Percentiles rank a stretch among this genome's conserved stretches.
Conservation (phyloP, 257 asterid genomes). For the Plectranthus barbatus region DNA sequence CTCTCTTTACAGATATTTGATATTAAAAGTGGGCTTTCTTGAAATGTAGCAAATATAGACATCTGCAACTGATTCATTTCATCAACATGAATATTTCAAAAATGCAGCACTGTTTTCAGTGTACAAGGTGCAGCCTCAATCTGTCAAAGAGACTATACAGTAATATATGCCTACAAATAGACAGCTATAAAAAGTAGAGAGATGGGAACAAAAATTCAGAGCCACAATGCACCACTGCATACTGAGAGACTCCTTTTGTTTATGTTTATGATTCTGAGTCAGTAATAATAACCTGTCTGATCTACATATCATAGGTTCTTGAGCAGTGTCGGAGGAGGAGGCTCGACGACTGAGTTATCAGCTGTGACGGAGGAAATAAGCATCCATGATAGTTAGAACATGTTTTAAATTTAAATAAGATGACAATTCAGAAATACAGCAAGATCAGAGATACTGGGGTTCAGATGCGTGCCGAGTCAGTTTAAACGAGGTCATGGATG, state of each 20-base stretch:
- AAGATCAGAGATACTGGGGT: not conserved
- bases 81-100: too few relatives aligned
- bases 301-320: too few relatives aligned
- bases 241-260: not conserved
- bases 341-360: not conserved
- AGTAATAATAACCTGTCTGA: too few relatives aligned
- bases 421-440: too few relatives aligned
- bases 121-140: not conserved
- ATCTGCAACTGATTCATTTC: too few relatives aligned
- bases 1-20: too few relatives aligned
- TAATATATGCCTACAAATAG: conserved; percentile 2
- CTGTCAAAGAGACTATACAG: not conserved
- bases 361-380: conserved; percentile 3
- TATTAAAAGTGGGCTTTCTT: too few relatives aligned
- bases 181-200: not conserved
- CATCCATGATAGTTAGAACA: not conserved
- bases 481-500: not conserved
- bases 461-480: not conserved
- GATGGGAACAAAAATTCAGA: not conserved
- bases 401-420: too few relatives aligned
- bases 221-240: conserved; percentile 8
- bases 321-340: too few relatives aligned
- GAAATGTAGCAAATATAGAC: too few relatives aligned
- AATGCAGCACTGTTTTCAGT: not conserved
- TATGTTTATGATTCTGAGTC: not conserved